Evolutionary conservation across 2,329 filamentous ascomycete genomes (phyloP).

Genomic region (Botrytis paeoniae): DNA sequence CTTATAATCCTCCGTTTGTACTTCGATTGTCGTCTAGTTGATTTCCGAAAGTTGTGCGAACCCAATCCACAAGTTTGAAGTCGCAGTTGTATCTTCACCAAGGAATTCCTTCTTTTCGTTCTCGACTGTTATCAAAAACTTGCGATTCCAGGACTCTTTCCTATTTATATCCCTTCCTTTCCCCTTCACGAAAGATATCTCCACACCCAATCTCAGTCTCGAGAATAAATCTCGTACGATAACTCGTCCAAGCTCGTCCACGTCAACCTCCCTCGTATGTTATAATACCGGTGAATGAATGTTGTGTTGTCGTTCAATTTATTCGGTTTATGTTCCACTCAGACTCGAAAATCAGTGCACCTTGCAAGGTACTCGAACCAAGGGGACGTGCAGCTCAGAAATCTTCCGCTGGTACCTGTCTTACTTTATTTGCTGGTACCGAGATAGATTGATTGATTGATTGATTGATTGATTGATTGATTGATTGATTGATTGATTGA

Average conservation of each 20-base stretch:
- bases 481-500: not conserved
- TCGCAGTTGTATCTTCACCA: not conserved
- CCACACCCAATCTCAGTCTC: not conserved
- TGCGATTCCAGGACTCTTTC: not conserved
- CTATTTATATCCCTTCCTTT: not conserved
- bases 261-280: not conserved
- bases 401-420: not conserved
- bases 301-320: slow-evolving; percentile 6
- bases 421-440: not conserved
- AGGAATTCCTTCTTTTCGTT: not conserved
- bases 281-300: not conserved
- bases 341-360: not conserved
- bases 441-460: not conserved
- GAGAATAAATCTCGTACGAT: not conserved
- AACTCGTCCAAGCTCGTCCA: slow-evolving; percentile 9
- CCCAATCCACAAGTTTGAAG: not conserved
- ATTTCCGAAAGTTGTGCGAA: not conserved
- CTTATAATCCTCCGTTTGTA: not conserved
- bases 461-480: not conserved
- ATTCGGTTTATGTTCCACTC: not conserved
- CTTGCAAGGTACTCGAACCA: not conserved
- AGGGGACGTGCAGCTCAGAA: not conserved
- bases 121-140: not conserved
- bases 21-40: not conserved
- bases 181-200: not conserved